Conservation (phyloP, 192 early-diverging fungal genomes). For the Phycomyces nitens region DNA sequence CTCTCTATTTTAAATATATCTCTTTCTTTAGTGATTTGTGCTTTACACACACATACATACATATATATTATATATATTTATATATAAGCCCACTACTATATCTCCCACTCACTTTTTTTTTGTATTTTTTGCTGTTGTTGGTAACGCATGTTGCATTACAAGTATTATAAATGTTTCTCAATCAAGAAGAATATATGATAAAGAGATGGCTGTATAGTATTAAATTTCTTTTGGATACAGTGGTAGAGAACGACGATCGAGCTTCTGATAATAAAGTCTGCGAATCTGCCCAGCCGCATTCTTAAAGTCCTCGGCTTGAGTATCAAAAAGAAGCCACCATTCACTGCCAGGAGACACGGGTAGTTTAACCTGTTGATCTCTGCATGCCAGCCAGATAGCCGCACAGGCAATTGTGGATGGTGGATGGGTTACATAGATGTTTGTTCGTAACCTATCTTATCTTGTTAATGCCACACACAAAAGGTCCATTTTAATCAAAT, state of each 20-base stretch:
- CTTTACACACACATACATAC: too few species aligned
- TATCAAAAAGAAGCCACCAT: conserved; percentile 36
- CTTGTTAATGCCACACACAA: too few species aligned
- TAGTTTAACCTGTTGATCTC: conserved; percentile 58
- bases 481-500: not conserved
- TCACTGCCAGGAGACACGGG: conserved; percentile 41
- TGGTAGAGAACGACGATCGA: conserved; percentile 51
- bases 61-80: not conserved
- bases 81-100: not conserved
- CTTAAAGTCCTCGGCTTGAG: conserved; percentile 32
- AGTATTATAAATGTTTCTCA: too few species aligned
- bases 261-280: conserved; percentile 51
- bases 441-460: conserved; percentile 61
- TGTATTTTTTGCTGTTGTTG: too few species aligned
- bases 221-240: conserved; percentile 54
- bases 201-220: too few species aligned
- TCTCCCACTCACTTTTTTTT: not conserved
- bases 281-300: conserved; percentile 59
- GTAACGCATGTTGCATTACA: too few species aligned
- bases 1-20: too few species aligned
- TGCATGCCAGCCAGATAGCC: conserved; percentile 78
- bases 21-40: too few species aligned
- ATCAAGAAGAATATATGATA: too few species aligned
- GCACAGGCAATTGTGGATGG: conserved; percentile 83
- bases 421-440: conserved; percentile 71